Percentiles rank a stretch among this genome's conserved stretches.
phyloP scores from a whole-genome alignment of 176 grass and related monocot genomes.

The Oropetium thomaeum region DNA sequence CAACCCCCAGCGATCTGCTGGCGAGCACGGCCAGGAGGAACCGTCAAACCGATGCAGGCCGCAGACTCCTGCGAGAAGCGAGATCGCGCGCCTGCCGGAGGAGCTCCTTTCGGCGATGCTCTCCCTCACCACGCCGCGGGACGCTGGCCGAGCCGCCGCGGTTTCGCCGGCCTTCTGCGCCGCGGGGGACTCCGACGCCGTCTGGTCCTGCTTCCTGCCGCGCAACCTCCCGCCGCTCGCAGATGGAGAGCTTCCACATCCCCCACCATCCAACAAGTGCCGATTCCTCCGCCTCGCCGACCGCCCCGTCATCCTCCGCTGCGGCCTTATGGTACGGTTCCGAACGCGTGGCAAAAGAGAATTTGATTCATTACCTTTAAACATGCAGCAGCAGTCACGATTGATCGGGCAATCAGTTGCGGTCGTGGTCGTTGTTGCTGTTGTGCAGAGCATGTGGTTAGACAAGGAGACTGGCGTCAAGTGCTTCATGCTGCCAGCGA shows the following conservation, averaged over 20 bases:
- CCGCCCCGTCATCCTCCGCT: slow-evolving; percentile 40
- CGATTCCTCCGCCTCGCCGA: slow-evolving; percentile 55
- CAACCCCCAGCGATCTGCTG: no score
- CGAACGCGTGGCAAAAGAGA: no score
- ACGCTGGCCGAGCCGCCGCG: slow-evolving; percentile 44
- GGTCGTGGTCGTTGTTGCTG: not conserved
- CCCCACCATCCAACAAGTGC: slow-evolving; percentile 32
- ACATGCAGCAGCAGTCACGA: no score
- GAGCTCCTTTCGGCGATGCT: slow-evolving; percentile 49
- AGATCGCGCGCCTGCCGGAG: slow-evolving; percentile 44
- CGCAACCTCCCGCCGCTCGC: slow-evolving; percentile 25
- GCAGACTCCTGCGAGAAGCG: slow-evolving; percentile 7
- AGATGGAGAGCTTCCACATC: slow-evolving; percentile 26
- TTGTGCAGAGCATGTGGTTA: slow-evolving; percentile 47
- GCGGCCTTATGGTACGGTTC: slow-evolving; percentile 43
- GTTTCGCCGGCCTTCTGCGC: slow-evolving; percentile 48
- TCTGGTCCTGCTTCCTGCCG: slow-evolving; percentile 66
- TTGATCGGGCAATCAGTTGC: not conserved
- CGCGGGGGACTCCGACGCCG: slow-evolving; percentile 53
- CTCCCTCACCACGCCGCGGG: slow-evolving; percentile 42
- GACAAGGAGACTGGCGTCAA: slow-evolving; percentile 48
- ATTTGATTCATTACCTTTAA: not conserved
- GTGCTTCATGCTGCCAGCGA: slow-evolving; percentile 66
- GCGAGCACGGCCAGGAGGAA: no score
- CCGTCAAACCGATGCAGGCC: slow-evolving; percentile 6